Conservation (phyloP, 2,329 filamentous ascomycete genomes). For the Alternaria consortialis region DNA sequence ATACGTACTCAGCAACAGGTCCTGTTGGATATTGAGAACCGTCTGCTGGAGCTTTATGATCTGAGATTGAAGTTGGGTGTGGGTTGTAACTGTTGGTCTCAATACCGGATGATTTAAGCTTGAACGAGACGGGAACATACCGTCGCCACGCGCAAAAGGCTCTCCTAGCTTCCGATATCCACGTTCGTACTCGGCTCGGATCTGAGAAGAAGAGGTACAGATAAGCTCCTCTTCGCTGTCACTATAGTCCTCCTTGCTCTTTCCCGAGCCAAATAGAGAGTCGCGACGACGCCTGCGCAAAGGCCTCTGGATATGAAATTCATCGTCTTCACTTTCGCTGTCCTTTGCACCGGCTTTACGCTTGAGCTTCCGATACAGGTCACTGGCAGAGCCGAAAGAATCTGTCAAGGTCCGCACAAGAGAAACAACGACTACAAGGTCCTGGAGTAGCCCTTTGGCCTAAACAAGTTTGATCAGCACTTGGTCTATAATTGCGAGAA, state of each 20-base stretch:
- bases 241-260: conserved; percentile 25
- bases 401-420: conserved; percentile 42
- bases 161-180: conserved; percentile 42
- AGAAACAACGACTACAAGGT: conserved; percentile 41
- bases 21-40: conserved; percentile 41
- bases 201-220: conserved; percentile 31
- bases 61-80: conserved; percentile 44
- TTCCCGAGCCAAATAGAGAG: conserved; percentile 25
- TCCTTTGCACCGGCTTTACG: conserved; percentile 24
- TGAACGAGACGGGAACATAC: conserved; percentile 22
- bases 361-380: conserved; percentile 44
- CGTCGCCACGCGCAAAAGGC: conserved; percentile 43
- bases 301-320: conserved; percentile 1
- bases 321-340: conserved; percentile 25
- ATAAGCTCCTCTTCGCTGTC: conserved; percentile 45
- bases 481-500: neutral
- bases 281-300: conserved; percentile 23
- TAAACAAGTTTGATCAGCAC: conserved; percentile 18
- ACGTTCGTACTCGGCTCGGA: conserved; percentile 41
- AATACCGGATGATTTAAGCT: neutral
- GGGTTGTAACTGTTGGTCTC: conserved; percentile 34
- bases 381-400: conserved; percentile 41
- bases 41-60: conserved; percentile 45
- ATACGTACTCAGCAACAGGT: conserved; percentile 35
- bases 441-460: conserved; percentile 38